phyloP scores from a whole-genome alignment of 768 basidiomycete genomes.

The Collybiopsis luxurians region DNA sequence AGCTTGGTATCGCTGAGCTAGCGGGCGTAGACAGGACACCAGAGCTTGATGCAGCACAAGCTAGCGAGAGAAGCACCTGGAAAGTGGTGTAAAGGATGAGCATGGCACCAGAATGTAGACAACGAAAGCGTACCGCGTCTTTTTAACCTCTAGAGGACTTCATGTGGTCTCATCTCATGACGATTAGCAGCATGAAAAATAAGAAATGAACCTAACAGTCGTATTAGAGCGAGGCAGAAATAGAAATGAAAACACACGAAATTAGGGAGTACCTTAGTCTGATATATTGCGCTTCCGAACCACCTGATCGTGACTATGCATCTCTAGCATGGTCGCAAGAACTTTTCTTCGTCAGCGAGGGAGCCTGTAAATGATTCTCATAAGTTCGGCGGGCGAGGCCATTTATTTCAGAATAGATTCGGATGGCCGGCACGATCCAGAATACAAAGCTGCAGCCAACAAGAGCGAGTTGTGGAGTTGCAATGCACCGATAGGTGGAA shows the following conservation, averaged over 20 bases:
- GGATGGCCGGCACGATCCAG: too few species aligned
- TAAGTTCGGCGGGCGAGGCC: too few species aligned
- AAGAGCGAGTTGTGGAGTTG: too few species aligned
- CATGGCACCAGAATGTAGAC: background rate
- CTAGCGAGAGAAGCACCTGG: background rate
- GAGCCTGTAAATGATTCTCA: too few species aligned
- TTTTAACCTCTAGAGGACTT: background rate
- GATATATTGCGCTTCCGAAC: background rate
- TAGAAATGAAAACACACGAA: background rate
- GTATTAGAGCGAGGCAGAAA: background rate
- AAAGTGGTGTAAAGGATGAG: background rate
- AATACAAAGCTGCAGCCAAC: too few species aligned
- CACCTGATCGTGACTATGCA: background rate
- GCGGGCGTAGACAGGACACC: background rate
- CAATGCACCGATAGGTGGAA: too few species aligned
- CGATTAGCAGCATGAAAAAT: background rate
- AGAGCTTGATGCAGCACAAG: background rate
- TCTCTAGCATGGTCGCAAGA: too few species aligned
- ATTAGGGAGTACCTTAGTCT: too few species aligned
- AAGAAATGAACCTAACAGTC: background rate
- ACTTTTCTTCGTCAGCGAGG: too few species aligned
- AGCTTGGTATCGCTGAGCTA: background rate
- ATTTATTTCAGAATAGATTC: too few species aligned
- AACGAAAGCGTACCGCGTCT: too few species aligned
- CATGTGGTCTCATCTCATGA: constrained; percentile 3